A percentile compares a stretch with the other conserved stretches of the same genome.
Evolutionary conservation across 164 flowering plant genomes (phyloP).

Genomic region (Vitis riparia): DNA sequence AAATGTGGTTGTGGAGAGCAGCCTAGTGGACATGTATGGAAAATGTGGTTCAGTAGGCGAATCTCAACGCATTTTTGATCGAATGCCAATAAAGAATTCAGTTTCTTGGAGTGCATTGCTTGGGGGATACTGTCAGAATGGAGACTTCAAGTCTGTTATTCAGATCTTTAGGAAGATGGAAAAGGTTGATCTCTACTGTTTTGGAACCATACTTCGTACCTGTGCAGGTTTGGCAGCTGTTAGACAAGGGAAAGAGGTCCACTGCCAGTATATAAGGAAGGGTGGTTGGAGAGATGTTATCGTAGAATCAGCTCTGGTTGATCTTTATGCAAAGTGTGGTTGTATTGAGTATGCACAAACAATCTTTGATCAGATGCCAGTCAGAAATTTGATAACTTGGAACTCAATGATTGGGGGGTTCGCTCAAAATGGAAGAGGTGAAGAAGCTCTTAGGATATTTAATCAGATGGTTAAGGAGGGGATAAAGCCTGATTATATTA

Average conservation of each 20-base stretch:
- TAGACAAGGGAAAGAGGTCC: slow-evolving; percentile 80
- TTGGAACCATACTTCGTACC: slow-evolving; percentile 84
- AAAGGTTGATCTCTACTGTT: slow-evolving; percentile 52
- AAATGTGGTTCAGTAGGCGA: slow-evolving; percentile 56
- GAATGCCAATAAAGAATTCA: slow-evolving; percentile 58
- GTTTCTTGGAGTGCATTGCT: slow-evolving; percentile 85
- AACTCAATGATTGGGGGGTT: slow-evolving; percentile 82
- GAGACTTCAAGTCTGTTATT: slow-evolving; percentile 51
- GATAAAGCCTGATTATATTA: slow-evolving; percentile 64
- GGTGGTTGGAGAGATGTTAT: slow-evolving; percentile 62
- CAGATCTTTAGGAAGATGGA: slow-evolving; percentile 52
- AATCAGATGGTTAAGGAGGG: slow-evolving; percentile 57
- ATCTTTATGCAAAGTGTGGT: slow-evolving; percentile 88
- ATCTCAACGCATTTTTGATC: slow-evolving; percentile 62
- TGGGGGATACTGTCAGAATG: slow-evolving; percentile 73
- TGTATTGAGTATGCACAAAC: slow-evolving; percentile 52
- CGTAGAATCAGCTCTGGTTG: slow-evolving; percentile 88
- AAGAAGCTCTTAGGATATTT: slow-evolving; percentile 57
- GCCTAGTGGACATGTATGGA: slow-evolving; percentile 90
- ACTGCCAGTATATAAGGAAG: slow-evolving; percentile 74
- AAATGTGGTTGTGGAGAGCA: slow-evolving; percentile 76
- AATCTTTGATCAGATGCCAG: slow-evolving; percentile 43
- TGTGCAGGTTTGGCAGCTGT: slow-evolving; percentile 80
- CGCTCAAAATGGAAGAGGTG: slow-evolving; percentile 82
- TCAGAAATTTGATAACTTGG: slow-evolving; percentile 76